Conservation (phyloP, 495 filamentous ascomycete genomes). For the Lepidopterella palustris region DNA sequence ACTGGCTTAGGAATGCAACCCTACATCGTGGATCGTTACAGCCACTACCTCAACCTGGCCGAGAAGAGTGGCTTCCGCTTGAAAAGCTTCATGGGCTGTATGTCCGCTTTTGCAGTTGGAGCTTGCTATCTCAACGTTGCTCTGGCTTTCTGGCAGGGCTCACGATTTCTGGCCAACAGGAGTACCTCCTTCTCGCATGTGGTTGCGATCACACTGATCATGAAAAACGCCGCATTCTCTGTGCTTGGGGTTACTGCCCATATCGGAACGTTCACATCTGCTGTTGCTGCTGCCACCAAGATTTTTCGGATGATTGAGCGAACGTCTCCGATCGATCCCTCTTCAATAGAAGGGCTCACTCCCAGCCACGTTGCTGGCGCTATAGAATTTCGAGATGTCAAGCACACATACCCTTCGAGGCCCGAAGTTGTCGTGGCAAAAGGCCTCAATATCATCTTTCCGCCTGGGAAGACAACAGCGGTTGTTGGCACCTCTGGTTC, state of each 20-base stretch:
- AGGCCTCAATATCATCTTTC: constrained; percentile 67
- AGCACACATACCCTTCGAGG: constrained; percentile 88
- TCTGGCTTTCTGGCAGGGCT: constrained; percentile 93
- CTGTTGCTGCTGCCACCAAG: constrained; percentile 76
- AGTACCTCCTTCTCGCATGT: constrained; percentile 50
- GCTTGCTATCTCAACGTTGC: constrained; percentile 77
- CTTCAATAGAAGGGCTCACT: constrained; percentile 58
- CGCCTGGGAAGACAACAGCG: constrained; percentile 80
- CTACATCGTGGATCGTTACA: constrained; percentile 78
- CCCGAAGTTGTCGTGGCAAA: constrained; percentile 84
- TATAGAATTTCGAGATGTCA: constrained; percentile 76
- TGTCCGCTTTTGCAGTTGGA: constrained; percentile 76
- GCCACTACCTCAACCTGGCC: constrained; percentile 61
- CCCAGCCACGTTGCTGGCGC: constrained; percentile 66
- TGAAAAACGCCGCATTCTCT: constrained; percentile 87
- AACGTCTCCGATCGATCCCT: constrained; percentile 75
- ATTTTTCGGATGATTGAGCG: constrained; percentile 91
- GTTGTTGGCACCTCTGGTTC: constrained; percentile 83
- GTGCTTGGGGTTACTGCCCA: constrained; percentile 86
- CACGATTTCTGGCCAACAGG: constrained; percentile 63
- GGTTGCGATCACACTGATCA: constrained; percentile 77
- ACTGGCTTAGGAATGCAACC: constrained; percentile 88
- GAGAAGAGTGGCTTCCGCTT: constrained; percentile 71
- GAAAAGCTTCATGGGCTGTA: constrained; percentile 60
- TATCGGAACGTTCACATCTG: constrained; percentile 72